Percentiles rank a stretch among this genome's conserved stretches.
These are phyloP conservation scores for Moricandia moricandioides DNA, from an alignment of 345 rosid species.

Conservation along the genomic window DNA sequence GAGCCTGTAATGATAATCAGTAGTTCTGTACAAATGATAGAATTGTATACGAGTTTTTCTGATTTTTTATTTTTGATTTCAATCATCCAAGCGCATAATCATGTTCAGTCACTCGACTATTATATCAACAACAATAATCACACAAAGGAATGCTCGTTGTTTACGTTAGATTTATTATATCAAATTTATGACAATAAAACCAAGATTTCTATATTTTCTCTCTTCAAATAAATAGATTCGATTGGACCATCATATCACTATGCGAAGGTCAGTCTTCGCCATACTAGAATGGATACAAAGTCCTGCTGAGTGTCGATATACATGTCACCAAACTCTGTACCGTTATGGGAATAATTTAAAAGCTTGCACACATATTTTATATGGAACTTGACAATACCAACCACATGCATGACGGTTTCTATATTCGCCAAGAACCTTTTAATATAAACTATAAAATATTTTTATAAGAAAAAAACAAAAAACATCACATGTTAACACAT, in stretches of 20 bases:
- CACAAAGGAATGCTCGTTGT: neutral
- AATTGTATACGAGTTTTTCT: neutral
- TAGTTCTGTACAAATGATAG: neutral
- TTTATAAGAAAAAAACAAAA: neutral
- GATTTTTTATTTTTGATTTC: neutral
- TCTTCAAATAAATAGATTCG: neutral
- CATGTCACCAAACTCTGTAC: constrained; percentile 7
- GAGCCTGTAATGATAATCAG: neutral
- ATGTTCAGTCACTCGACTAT: neutral
- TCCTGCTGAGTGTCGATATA: neutral
- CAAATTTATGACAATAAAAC: neutral
- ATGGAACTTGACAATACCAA: constrained; percentile 25
- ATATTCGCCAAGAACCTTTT: neutral
- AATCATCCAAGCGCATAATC: neutral
- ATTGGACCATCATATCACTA: neutral
- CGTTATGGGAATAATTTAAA: constrained; percentile 5
- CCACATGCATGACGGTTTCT: constrained; percentile 13
- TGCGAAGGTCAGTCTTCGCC: neutral
- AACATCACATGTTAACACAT: constrained; percentile 11
- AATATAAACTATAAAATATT: neutral
- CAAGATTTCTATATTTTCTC: neutral
- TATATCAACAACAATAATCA: neutral
- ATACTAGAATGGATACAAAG: constrained; percentile 3
- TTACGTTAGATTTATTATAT: too few species aligned
- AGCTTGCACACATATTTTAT: neutral